These are phyloP conservation scores for Limnomonas spitsbergensis DNA, from an alignment of 139 green algal species.

Conservation along the genomic window DNA sequence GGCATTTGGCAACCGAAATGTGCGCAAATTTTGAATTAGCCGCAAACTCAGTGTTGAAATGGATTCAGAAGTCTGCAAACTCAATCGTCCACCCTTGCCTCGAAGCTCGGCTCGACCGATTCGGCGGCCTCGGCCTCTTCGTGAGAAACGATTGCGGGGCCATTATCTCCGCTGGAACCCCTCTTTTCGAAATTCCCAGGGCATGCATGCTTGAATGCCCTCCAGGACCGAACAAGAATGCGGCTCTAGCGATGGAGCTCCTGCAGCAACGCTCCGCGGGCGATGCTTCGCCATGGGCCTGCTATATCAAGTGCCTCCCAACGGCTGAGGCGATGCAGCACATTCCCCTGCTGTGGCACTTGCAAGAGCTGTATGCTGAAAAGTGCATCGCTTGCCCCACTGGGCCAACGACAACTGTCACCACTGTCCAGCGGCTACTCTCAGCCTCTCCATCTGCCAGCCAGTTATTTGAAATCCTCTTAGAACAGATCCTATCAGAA, in stretches of 20 bases:
- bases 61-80: background rate
- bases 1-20: no score
- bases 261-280: background rate
- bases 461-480: background rate
- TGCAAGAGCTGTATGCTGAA: background rate
- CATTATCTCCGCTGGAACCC: background rate
- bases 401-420: conserved; percentile 6
- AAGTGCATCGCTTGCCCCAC: background rate
- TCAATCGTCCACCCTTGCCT: background rate
- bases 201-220: conserved; percentile 17
- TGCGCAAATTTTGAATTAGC: no score
- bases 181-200: background rate
- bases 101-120: background rate
- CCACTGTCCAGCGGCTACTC: background rate
- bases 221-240: background rate
- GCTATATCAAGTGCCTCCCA: conserved; percentile 9
- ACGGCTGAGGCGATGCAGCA: background rate
- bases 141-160: background rate
- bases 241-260: conserved; percentile 1
- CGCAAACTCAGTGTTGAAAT: background rate
- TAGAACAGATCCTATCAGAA: background rate
- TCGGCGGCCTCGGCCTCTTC: background rate
- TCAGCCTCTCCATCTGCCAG: background rate
- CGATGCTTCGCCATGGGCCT: background rate
- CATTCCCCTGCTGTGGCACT: conserved; percentile 1